phyloP scores from a whole-genome alignment of 2,329 filamentous ascomycete species.

The Colletotrichum sp. region DNA sequence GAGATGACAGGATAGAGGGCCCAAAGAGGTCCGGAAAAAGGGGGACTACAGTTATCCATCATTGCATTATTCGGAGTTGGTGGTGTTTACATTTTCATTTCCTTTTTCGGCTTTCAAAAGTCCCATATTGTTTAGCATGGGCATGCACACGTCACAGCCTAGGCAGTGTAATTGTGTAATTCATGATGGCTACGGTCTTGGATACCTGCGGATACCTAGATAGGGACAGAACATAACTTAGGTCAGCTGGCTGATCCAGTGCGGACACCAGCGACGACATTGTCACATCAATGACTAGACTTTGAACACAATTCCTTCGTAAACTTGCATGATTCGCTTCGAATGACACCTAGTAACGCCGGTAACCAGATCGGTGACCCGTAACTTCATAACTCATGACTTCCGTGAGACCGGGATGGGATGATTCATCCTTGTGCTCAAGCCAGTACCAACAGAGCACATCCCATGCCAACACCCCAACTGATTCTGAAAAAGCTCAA shows the following conservation, averaged over 20 bases:
- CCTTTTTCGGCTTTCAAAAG: not conserved
- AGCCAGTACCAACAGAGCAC: not conserved
- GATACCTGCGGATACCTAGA: slow-evolving; percentile 3
- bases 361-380: not conserved
- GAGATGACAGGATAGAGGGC: not conserved
- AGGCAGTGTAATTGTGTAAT: slow-evolving; percentile 8
- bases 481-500: not conserved
- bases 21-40: not conserved
- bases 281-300: not conserved
- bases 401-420: not conserved
- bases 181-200: slow-evolving; percentile 5
- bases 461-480: not conserved
- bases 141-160: not conserved
- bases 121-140: not conserved
- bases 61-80: slow-evolving; percentile 21
- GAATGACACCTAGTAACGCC: not conserved
- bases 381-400: not conserved
- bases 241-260: slow-evolving; percentile 24
- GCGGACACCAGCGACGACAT: slow-evolving; percentile 7
- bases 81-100: slow-evolving; percentile 9
- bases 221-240: slow-evolving; percentile 14
- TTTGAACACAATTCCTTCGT: not conserved
- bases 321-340: not conserved
- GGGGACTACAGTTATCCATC: slow-evolving; percentile 12
- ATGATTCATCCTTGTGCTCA: not conserved